A percentile compares a stretch with the other conserved stretches of the same genome.
Conservation (phyloP, 441 rosid species). For the Pelargonium fulgidum region DNA sequence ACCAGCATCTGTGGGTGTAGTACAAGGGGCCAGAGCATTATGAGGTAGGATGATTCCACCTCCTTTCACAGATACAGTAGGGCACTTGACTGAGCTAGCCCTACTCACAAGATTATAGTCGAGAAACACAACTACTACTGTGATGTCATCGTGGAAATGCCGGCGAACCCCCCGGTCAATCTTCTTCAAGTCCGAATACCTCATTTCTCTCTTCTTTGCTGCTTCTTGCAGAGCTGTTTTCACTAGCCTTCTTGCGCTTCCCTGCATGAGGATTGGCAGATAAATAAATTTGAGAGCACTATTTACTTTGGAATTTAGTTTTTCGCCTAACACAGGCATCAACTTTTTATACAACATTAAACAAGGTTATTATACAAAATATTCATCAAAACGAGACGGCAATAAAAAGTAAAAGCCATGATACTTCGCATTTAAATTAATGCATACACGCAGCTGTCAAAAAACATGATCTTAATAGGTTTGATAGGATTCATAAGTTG, state of each 20-base stretch:
- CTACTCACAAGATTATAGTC: constrained; percentile 56
- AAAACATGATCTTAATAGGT: no score
- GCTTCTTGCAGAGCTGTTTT: constrained; percentile 81
- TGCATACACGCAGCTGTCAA: no score
- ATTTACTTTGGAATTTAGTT: no score
- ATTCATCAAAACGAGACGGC: no score
- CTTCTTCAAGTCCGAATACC: constrained; percentile 94
- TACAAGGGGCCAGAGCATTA: constrained; percentile 52
- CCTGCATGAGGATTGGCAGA: constrained; percentile 31
- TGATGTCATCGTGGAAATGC: constrained; percentile 94
- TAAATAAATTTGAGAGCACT: no score
- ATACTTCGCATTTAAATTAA: no score
- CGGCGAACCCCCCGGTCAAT: constrained; percentile 88
- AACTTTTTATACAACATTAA: no score
- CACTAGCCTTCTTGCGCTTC: constrained; percentile 80
- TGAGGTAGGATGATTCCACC: constrained; percentile 54
- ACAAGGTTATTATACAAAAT: no score
- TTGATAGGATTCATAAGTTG: no score
- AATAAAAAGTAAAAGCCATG: no score
- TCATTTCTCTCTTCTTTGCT: constrained; percentile 88
- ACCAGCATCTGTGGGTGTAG: constrained; percentile 39
- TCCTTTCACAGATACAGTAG: constrained; percentile 58
- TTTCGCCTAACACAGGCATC: no score
- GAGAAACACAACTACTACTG: constrained; percentile 74
- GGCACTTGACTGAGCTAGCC: constrained; percentile 37